Evolutionary conservation across 2,329 filamentous ascomycete genomes (phyloP).

Genomic region (Aspergillus thermomutatus): DNA sequence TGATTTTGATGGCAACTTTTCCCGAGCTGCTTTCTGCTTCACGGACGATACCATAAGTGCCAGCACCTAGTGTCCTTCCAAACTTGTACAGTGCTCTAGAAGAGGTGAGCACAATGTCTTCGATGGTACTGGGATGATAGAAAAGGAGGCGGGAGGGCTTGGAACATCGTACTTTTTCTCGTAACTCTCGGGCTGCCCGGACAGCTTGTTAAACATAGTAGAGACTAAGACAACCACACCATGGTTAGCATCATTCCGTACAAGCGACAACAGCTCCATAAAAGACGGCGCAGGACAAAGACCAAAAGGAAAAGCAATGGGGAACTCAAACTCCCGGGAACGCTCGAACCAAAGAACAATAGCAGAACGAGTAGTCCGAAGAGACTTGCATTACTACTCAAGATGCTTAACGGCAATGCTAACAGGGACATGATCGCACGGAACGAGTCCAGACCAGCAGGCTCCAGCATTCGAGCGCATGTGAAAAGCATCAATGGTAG

Average conservation of each 20-base stretch:
- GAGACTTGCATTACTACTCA: slow-evolving; percentile 3
- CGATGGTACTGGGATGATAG: slow-evolving; percentile 1
- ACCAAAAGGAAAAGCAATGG: background rate
- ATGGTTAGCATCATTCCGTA: slow-evolving; percentile 1
- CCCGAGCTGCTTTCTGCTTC: slow-evolving; percentile 79
- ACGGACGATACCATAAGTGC: slow-evolving; percentile 96
- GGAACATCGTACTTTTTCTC: slow-evolving; percentile 77
- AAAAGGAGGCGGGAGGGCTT: background rate
- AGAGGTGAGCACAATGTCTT: slow-evolving; percentile 8
- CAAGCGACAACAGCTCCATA: background rate
- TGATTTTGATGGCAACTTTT: slow-evolving; percentile 97
- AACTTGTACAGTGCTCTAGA: slow-evolving; percentile 81
- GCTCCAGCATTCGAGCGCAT: slow-evolving; percentile 1
- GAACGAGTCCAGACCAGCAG: background rate
- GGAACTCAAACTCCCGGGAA: background rate
- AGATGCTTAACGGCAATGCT: slow-evolving; percentile 1
- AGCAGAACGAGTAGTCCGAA: slow-evolving; percentile 1
- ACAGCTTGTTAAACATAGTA: slow-evolving; percentile 91
- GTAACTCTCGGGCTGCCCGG: slow-evolving; percentile 96
- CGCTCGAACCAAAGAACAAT: slow-evolving; percentile 8
- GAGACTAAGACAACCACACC: slow-evolving; percentile 56
- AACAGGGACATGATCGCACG: slow-evolving; percentile 1
- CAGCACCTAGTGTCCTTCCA: slow-evolving; percentile 88
- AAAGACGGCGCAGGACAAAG: background rate
- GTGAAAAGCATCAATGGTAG: slow-evolving; percentile 4